Evolutionary conservation across 1,139 yeast species (phyloP), one percentile per base, ranked within the genome.

Genomic region (Neolecta irregularis): DNA sequence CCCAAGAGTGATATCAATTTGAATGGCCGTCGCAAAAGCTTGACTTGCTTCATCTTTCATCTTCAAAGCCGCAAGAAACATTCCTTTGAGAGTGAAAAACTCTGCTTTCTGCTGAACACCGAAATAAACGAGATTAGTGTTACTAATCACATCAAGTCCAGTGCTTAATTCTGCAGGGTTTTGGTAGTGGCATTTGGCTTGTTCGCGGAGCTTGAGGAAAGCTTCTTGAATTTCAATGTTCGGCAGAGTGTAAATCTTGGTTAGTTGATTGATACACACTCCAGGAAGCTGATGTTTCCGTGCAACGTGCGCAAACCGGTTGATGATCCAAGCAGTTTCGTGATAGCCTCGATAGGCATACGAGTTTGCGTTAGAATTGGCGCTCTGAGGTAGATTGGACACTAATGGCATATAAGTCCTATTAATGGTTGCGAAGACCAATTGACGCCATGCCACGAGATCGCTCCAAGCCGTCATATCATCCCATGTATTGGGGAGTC

Each of bases 151-250:
- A 57, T 91, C 98, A 39, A 91, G 62, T 19, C 98, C 99, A 18
- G 95, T 85, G 41, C 81, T 79, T 46, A 85, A 61, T 54, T 91
- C 98, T 44, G 74, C 74, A 2, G 70, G 68, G 52, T 80, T 88
- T 56, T 81, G 93, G 55, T 85, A 83, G 53, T 91, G 95, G 48
- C 98, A 91, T 55, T 88, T 85, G 6, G 95, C 98, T 56, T 91
- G 98, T 54, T 91, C 99, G 43, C 94, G 72, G 45, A 91, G 64
- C 53, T 91, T 91, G 59, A 88, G 61, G 60, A 88, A 91, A 0
- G 98, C 98, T 53, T 91, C 99, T 54, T 88, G 98, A 44, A 91
- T 88, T 57, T 91, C 99, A 55, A 91, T 91, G 49, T 91, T 91
- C 20, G 99, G 99, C 44, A 91, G 62, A 7, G 93, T 88, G 57